Percentiles rank a stretch among this genome's conserved stretches.
phyloP scores from a whole-genome alignment of 805 yeast genomes.

The Cyberlindnera veronae region DNA sequence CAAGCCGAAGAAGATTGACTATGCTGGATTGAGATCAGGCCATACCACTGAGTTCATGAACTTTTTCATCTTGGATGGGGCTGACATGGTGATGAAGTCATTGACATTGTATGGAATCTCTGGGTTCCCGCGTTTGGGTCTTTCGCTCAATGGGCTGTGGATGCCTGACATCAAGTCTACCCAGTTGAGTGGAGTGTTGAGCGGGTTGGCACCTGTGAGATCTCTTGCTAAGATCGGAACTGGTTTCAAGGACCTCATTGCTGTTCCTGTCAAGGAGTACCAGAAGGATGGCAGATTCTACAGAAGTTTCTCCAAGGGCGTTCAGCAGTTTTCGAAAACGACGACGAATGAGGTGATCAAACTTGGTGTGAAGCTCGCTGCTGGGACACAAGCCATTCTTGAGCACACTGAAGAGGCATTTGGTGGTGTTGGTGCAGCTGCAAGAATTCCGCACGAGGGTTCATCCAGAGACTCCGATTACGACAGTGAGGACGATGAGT shows the following conservation, averaged over 20 bases:
- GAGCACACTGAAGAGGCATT: slow-evolving; percentile 77
- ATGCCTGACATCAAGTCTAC: slow-evolving; percentile 81
- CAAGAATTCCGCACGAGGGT: slow-evolving; percentile 30
- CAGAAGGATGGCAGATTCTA: slow-evolving; percentile 66
- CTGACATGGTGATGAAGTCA: slow-evolving; percentile 61
- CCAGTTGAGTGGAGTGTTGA: slow-evolving; percentile 75
- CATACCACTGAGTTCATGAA: slow-evolving; percentile 84
- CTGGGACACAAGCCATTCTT: slow-evolving; percentile 79
- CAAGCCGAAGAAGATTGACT: slow-evolving; percentile 86
- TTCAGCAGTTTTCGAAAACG: slow-evolving; percentile 65
- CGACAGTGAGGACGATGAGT: slow-evolving; percentile 28
- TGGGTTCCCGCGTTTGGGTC: slow-evolving; percentile 63
- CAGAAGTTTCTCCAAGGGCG: slow-evolving; percentile 72
- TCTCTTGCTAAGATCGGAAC: slow-evolving; percentile 75
- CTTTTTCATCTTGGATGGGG: slow-evolving; percentile 83
- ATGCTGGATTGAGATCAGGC: slow-evolving; percentile 81
- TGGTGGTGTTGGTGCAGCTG: slow-evolving; percentile 68
- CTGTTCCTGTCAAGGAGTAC: slow-evolving; percentile 72
- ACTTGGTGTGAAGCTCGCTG: slow-evolving; percentile 79
- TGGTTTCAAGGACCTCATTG: slow-evolving; percentile 70
- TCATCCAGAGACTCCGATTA: background rate
- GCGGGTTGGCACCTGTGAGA: slow-evolving; percentile 81
- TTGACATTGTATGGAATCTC: slow-evolving; percentile 69
- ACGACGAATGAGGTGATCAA: slow-evolving; percentile 79
- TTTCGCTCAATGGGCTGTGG: slow-evolving; percentile 67